Conservation (phyloP, 1,139 yeast genomes). For the Yamadazyma dendronema region DNA sequence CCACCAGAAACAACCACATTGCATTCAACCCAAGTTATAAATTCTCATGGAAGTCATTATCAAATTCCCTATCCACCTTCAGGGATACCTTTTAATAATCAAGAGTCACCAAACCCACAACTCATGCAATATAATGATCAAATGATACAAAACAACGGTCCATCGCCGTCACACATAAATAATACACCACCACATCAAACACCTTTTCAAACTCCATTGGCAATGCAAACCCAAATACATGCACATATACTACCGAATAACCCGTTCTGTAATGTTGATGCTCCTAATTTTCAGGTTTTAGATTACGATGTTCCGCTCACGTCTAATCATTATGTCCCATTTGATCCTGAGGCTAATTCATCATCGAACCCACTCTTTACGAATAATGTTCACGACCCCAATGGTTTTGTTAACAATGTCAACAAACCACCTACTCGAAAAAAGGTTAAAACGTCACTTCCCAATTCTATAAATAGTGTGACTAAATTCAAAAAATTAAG, state of each 20-base stretch:
- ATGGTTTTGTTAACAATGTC: not conserved
- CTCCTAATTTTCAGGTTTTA: conserved; percentile 8
- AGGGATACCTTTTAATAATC: not conserved
- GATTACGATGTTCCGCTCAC: conserved; percentile 11
- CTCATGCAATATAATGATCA: not conserved
- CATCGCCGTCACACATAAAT: not conserved
- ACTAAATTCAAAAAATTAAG: conserved; percentile 7
- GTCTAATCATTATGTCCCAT: not conserved
- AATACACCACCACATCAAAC: not conserved
- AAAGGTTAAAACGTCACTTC: conserved; percentile 9
- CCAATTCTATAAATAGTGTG: conserved; percentile 15
- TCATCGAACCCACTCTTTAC: not conserved
- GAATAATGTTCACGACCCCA: not conserved
- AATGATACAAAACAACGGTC: not conserved
- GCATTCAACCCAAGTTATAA: not conserved
- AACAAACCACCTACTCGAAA: not conserved
- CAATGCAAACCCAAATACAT: not conserved
- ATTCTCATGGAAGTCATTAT: not conserved
- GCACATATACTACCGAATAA: conserved; percentile 3
- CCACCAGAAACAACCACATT: not conserved
- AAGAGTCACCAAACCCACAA: not conserved
- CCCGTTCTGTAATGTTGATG: conserved; percentile 3
- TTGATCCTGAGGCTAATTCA: not conserved
- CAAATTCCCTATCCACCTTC: not conserved
- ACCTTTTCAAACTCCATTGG: not conserved